phyloP scores from a whole-genome alignment of 148 eudicot genomes.

The Rhododendron kiyosumense region DNA sequence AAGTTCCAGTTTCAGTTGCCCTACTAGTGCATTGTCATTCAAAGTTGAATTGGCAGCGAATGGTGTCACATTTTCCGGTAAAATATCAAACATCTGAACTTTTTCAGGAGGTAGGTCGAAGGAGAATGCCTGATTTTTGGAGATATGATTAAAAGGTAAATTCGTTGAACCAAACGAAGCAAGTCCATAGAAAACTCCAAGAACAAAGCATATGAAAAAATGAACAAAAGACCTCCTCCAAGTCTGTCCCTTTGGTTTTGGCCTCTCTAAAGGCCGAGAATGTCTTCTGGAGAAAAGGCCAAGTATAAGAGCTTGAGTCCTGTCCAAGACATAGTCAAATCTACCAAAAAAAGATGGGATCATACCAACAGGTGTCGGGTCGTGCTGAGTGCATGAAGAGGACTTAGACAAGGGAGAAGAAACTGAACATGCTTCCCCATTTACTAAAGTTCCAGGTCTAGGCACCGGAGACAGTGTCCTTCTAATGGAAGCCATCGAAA shows the following conservation, averaged over 20 bases:
- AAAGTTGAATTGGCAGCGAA: constrained; percentile 12
- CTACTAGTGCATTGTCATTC: constrained; percentile 18
- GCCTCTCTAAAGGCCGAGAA: constrained; percentile 57
- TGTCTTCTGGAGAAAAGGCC: constrained; percentile 55
- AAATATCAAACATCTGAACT: constrained; percentile 17
- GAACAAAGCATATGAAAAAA: constrained; percentile 45
- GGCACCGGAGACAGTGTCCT: constrained; percentile 79
- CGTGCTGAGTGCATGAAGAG: constrained; percentile 45
- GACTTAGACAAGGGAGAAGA: constrained; percentile 73
- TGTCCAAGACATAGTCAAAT: constrained; percentile 53
- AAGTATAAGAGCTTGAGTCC: constrained; percentile 38
- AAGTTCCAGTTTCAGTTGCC: constrained; percentile 19
- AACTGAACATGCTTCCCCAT: constrained; percentile 58
- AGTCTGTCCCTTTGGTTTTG: constrained; percentile 50
- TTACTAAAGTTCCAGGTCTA: constrained; percentile 39
- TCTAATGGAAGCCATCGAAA: constrained; percentile 66
- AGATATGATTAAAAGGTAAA: constrained; percentile 35
- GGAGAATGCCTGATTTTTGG: constrained; percentile 45
- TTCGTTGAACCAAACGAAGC: constrained; percentile 51
- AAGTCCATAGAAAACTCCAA: constrained; percentile 67
- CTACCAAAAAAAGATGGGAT: constrained; percentile 36
- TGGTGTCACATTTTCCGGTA: constrained; percentile 25
- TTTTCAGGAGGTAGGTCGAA: constrained; percentile 37
- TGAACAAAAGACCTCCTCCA: constrained; percentile 63
- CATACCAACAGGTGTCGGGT: constrained; percentile 27